Base-by-base conservation (phyloP, 1,284 basidiomycete species). In the Ceraceosorus bombacis region DNA sequence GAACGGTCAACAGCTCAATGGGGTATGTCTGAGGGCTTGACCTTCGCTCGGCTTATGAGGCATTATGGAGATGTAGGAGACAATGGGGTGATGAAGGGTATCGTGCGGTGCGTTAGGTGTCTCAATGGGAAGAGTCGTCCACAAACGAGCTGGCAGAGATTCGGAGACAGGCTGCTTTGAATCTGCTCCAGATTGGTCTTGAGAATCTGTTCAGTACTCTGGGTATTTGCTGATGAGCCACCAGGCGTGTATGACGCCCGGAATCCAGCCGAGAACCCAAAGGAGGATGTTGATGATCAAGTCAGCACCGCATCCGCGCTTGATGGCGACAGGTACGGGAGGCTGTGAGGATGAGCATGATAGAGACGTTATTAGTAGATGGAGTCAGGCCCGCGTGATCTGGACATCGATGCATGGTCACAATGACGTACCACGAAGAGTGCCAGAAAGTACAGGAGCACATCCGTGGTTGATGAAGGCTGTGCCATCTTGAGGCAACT, bases 281-380 rank as follows among this genome's bases (percentile, higher is more conserved):
- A 59, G 57, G 13, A 36, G 55, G 39, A 59, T 59, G 57, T 59
- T 59, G 51, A 59, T 59, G 15, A 55, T 37, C 38, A 59, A 13
- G 41, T 59, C 39, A 40, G 57, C 57, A 9, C 52, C 51, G 15
- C 57, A 59, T 10, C 57, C 57, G 15, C 27, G n/a, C 51, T 59
- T 59, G 57, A 59, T 59, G 10, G 8, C 9, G 12, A 59, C 57
- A 10, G 57, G 38, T 15, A 39, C 57, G 10, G 57, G 57, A 5
- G 57, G 57, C 12, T 55, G 13, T 9, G 51, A 55, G 15, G 27
- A 12, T 36, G 5, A 9, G 41, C 40, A n/a, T n/a, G 1, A 38
- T 9, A 6, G n/a, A 40, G 43, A 39, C 48, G 41, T 57, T 3
- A n/a, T 55, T 57, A 5, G 8, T 10, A 8, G 2, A 27, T 10